Percentiles rank a stretch among this genome's conserved stretches.
phyloP scores from a whole-genome alignment of 768 basidiomycete genomes.

The Gymnopilus dilepis region DNA sequence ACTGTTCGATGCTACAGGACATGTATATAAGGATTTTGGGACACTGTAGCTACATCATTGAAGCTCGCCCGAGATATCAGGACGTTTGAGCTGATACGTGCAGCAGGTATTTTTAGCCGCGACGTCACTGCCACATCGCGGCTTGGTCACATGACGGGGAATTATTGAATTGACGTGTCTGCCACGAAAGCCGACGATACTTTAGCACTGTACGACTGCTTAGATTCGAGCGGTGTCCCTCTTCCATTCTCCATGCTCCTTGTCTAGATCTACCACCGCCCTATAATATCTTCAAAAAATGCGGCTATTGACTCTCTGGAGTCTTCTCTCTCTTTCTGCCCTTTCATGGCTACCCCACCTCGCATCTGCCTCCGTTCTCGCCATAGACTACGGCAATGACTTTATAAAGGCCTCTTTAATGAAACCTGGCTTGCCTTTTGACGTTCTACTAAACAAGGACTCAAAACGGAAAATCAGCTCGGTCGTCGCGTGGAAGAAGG shows the following conservation, averaged over 20 bases:
- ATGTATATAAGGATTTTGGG: conserved; percentile 10
- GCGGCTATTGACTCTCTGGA: conserved; percentile 44
- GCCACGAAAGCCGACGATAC: conserved; percentile 16
- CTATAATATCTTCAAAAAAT: conserved; percentile 35
- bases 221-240: conserved; percentile 2
- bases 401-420: conserved; percentile 96
- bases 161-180: conserved; percentile 21
- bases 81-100: background rate
- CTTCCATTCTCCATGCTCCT: conserved; percentile 26
- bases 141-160: conserved; percentile 8
- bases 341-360: conserved; percentile 44
- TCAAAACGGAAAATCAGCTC: conserved; percentile 95
- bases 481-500: conserved; percentile 89
- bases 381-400: conserved; percentile 98
- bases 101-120: background rate
- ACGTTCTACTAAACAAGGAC: conserved; percentile 95
- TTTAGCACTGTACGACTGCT: background rate
- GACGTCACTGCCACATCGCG: background rate
- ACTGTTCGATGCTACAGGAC: conserved; percentile 1
- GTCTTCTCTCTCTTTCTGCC: conserved; percentile 43
- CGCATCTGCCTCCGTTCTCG: conserved; percentile 79
- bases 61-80: too few species aligned
- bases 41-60: conserved; percentile 10
- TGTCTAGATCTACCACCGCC: conserved; percentile 24
- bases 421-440: conserved; percentile 93